Evolutionary conservation across 306 rosid species (phyloP).

Genomic region (Hylodesmum podocarpum): DNA sequence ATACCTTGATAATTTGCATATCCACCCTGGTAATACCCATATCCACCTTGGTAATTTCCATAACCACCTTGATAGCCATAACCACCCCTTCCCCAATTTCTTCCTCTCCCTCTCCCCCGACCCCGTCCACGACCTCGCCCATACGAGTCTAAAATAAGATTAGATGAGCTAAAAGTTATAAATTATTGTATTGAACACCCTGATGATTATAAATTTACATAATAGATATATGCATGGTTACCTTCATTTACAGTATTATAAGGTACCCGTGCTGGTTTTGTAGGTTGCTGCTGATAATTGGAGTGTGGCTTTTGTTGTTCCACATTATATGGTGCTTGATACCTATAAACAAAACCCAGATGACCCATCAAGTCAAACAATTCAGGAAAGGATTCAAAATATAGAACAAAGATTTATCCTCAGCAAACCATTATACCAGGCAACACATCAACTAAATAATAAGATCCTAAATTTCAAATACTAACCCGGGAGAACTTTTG

Average conservation of each 20-base stretch:
- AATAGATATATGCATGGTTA: slow-evolving; percentile 12
- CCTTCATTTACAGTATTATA: slow-evolving; percentile 86
- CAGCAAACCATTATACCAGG: background rate
- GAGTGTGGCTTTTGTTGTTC: slow-evolving; percentile 67
- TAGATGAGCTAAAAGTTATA: slow-evolving; percentile 7
- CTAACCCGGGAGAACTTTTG: slow-evolving; percentile 85
- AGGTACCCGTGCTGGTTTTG: slow-evolving; percentile 62
- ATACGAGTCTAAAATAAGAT: slow-evolving; percentile 59
- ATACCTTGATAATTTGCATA: slow-evolving; percentile 58
- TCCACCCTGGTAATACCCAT: slow-evolving; percentile 59
- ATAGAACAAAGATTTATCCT: background rate
- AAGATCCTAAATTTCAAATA: slow-evolving; percentile 1
- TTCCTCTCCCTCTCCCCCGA: slow-evolving; percentile 93
- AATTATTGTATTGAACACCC: background rate
- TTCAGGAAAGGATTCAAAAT: background rate
- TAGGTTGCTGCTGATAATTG: slow-evolving; percentile 75
- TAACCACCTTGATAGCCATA: slow-evolving; percentile 71
- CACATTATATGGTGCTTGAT: slow-evolving; percentile 64
- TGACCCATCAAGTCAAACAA: slow-evolving; percentile 16
- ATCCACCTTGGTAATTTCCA: slow-evolving; percentile 52
- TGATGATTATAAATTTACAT: background rate
- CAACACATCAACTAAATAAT: background rate
- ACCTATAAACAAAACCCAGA: slow-evolving; percentile 42
- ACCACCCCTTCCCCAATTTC: slow-evolving; percentile 84
- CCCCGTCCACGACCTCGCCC: slow-evolving; percentile 89